Base-by-base conservation (phyloP, 768 basidiomycete species). In the Boletus pseudo-olivaceus region DNA sequence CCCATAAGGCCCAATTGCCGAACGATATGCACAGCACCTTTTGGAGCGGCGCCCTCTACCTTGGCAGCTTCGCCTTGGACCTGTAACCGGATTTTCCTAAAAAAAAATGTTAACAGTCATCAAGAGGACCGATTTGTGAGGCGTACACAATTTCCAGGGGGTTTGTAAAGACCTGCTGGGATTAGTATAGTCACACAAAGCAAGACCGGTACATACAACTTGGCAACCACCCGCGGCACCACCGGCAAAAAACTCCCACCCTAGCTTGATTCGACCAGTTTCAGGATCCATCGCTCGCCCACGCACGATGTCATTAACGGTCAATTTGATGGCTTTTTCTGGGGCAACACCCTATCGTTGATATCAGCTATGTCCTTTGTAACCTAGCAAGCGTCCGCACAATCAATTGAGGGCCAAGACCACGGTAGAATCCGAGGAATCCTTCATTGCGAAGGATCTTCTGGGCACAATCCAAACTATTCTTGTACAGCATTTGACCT, bases 361-460 rank as follows among this genome's bases (percentile, higher is more conserved):
- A 54, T 38, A 29, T 68, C 17, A 64, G 54, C 26, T 29, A 8
- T 35, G 20, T 54, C 34, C n/a, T 11, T 39, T 17, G 23, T 17
- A 29, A 30, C 15, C 30, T 7, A 44, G 37, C 14, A 45, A 27
- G 23, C 15, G 29, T 5, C 59, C 80, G 62, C 65, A 92, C 96
- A 61, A 98, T 79, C 43, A 99, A 79, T 64, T 99, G 97, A 37
- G 97, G 95, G 9, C 93, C 89, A 43, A 98, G 81, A 30, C 97
- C 97, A 30, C 95, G 87, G 73, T 99, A 99, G 73, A 98, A 98
- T n/a, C 97, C 97, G 0, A 82, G 33, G 64, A 93, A 80, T 17
- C 97, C 97, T 74, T 99, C 97, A 65, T 97, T 97, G 51, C 85
- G 82, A 70, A 98, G 85, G 26, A 99, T 95, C 69, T 96, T 98